Evolutionary conservation across 306 rosid genomes (phyloP).

Genomic region (Quercus agrifolia): DNA sequence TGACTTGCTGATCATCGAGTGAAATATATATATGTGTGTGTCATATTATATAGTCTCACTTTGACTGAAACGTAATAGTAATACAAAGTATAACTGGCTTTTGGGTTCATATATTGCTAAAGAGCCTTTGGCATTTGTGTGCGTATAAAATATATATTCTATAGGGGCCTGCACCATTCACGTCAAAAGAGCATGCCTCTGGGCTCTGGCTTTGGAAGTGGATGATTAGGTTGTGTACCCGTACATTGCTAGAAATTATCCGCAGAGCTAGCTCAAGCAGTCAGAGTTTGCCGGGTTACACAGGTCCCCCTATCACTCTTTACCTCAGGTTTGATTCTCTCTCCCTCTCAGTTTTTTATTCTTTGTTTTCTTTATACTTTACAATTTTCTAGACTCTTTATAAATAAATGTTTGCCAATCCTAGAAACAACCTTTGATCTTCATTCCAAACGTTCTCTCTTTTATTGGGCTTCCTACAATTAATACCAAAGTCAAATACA

Average conservation of each 20-base stretch:
- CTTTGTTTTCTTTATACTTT: neutral
- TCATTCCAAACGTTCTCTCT: neutral
- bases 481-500: neutral
- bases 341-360: neutral
- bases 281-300: conserved; percentile 1
- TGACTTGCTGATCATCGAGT: neutral
- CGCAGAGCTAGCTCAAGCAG: neutral
- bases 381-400: neutral
- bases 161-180: neutral
- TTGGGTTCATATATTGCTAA: no score
- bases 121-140: no score
- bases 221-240: neutral
- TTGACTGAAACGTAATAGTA: conserved; percentile 7
- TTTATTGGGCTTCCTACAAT: neutral
- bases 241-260: neutral
- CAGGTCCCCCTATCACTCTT: neutral
- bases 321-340: neutral
- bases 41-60: neutral
- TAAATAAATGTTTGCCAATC: neutral
- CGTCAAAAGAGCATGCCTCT: neutral
- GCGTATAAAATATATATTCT: no score
- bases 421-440: neutral
- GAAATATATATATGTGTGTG: neutral
- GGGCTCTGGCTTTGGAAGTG: neutral
- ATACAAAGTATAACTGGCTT: no score